Percentiles rank a stretch among this genome's conserved stretches.
Conservation (phyloP, 441 rosid genomes). For the Pelargonium myrrhifolium region DNA sequence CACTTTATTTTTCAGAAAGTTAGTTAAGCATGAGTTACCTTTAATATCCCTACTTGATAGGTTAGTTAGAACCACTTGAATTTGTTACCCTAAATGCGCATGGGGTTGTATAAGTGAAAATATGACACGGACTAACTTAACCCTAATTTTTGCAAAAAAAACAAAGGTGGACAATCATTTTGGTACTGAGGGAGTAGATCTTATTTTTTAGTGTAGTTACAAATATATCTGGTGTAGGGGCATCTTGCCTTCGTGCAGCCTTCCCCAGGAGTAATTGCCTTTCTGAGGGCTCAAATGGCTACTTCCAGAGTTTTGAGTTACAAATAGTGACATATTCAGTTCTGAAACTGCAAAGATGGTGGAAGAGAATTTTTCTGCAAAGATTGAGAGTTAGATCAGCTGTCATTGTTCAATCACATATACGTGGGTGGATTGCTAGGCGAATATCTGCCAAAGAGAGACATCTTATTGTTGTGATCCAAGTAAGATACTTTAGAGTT, state of each 20-base stretch:
- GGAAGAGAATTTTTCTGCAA: constrained; percentile 47
- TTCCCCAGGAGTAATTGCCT: constrained; percentile 8
- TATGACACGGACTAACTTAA: too few relatives aligned
- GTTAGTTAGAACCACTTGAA: too few relatives aligned
- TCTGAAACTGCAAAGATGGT: constrained; percentile 73
- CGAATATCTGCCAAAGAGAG: constrained; percentile 36
- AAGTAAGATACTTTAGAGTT: constrained; percentile 38
- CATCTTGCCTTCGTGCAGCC: constrained; percentile 27
- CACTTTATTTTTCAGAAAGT: too few relatives aligned
- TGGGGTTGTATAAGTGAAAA: too few relatives aligned
- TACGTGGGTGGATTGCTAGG: constrained; percentile 57
- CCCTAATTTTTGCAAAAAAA: too few relatives aligned
- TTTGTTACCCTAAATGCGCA: too few relatives aligned
- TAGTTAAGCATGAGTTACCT: too few relatives aligned
- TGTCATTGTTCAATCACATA: constrained; percentile 46
- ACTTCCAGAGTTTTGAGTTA: constrained; percentile 28
- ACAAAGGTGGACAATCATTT: too few relatives aligned
- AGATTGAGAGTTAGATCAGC: constrained; percentile 46
- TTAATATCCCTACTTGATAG: too few relatives aligned
- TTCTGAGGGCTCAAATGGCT: constrained; percentile 21
- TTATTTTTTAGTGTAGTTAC: constrained; percentile 1
- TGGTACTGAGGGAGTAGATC: too few relatives aligned
- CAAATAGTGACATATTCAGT: constrained; percentile 27
- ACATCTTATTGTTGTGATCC: constrained; percentile 42
- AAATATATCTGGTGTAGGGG: constrained; percentile 29